phyloP scores from a whole-genome alignment of 306 rosid species.

The Medicago arabica region DNA sequence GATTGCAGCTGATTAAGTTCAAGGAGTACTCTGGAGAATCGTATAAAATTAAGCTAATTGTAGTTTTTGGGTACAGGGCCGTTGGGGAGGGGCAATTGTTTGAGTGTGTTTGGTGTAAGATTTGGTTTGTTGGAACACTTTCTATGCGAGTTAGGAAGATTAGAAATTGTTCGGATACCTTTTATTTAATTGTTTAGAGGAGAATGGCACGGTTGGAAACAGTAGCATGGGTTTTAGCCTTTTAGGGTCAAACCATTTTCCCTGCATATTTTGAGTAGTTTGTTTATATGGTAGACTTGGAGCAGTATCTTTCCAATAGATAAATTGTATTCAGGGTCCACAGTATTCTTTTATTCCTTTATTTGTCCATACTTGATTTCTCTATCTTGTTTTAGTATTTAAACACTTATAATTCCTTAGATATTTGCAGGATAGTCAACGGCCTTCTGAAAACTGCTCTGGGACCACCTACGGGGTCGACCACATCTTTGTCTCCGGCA shows the following conservation, averaged over 20 bases:
- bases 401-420: conserved; percentile 82
- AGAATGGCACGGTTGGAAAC: conserved; percentile 20
- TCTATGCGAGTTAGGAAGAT: conserved; percentile 15
- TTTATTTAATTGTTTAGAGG: conserved; percentile 17
- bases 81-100: not conserved
- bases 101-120: conserved; percentile 29
- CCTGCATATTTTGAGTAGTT: conserved; percentile 24
- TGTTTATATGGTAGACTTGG: conserved; percentile 28
- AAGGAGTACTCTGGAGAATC: conserved; percentile 5
- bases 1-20: not conserved
- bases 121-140: conserved; percentile 15
- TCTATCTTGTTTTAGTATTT: conserved; percentile 62
- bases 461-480: conserved; percentile 97
- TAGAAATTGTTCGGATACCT: not conserved
- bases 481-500: conserved; percentile 83
- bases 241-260: conserved; percentile 22
- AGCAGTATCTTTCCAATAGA: conserved; percentile 23
- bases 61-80: conserved; percentile 1
- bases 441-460: conserved; percentile 99
- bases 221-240: conserved; percentile 13
- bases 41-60: conserved; percentile 8
- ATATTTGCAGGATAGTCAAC: conserved; percentile 97
- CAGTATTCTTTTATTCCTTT: conserved; percentile 28
- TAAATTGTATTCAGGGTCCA: conserved; percentile 9
- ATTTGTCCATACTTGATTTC: conserved; percentile 33